Base-by-base conservation (phyloP, 2,329 filamentous ascomycete genomes). In the Xylariaceae sp. region DNA sequence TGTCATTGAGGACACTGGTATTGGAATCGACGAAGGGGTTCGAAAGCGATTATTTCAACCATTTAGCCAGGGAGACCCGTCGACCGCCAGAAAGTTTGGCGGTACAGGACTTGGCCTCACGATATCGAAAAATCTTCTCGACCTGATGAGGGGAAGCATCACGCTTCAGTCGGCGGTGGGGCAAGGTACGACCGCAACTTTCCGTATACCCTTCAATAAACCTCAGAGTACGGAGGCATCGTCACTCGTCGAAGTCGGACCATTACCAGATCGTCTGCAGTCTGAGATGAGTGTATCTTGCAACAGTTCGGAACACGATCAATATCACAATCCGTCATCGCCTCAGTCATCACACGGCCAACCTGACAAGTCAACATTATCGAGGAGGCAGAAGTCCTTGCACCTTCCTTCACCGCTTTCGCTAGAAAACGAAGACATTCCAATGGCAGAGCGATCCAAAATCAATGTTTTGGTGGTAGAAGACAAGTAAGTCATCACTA, bases 41-140 rank as follows among this genome's bases (percentile, higher is more conserved):
- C 75, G 80, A 15, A 81, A 81, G 54, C 76, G 76, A 29, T 69
- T 91, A 1, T 93, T 91, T 64, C 82, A 84, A 49, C 87, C 87
- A 0, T 93, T 91, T 61, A 87, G 81, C 46, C 87, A 93, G 61
- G 87, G 86, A 4, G 87, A 91, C 56, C 80, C 85, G 1, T 89
- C 85, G 3, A 90, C 87, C 0, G 85, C 86, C 15, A 72, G 86
- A 39, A 75, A 81, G n/a, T 90, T 89, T 59, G 85, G 85, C 30
- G 87, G 87, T 1, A 90, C 86, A 1, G 87, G 86, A 1, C 66
- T 91, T 0, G 87, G 87, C 0, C 64, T 91, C 47, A 88, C 85
- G 2, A 91, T 91, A 51, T 87, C 81, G 65, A 90, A 90, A 62
- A 89, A 89, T 47, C 69, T 89, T 4, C 73, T 91, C 3, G 83